Evolutionary conservation across 768 basidiomycete genomes (phyloP), one percentile per base, ranked within the genome.

Genomic region (Leccinum pellstonianum): DNA sequence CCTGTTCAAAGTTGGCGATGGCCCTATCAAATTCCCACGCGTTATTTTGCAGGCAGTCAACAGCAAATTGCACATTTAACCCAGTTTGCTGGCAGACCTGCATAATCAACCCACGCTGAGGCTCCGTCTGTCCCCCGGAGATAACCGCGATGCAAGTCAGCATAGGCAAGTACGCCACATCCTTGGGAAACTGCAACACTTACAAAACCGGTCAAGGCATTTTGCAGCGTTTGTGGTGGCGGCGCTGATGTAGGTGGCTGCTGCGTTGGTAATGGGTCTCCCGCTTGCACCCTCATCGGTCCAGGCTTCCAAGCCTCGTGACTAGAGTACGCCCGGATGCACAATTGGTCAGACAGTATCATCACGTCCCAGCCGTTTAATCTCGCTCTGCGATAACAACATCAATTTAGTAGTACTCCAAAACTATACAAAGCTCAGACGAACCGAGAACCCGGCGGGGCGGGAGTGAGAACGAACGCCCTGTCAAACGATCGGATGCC

Each of bases 401-500:
- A 54, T 59, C 64, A 62, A 52, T 60, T 46, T 37, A n/a, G 31
- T 19, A 38, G n/a, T 46, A 29, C 49, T 55, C 15, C 21, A 57
- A 33, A 12, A 35, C 31, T 35, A 59, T 17, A 41, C 21, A 52
- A 52, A 58, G 23, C 4, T 19, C 17, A 27, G 49, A 82, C 94
- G 64, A 74, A 96, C 95, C 86, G 79, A 66, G 95, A 95, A 27
- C 87, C 90, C 54, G 88, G 86, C 25, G 86, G 75, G 3, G 95
- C 88, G 41, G 90, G 89, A 5, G 87, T 86, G 25, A 99, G 78
- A 56, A 98, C 82, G 69, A 98, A 95, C 0, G 92, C 87, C 58
- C 97, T 83, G 71, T 97, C 94, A 74, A 99, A 99, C 21, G 95
- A 96, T 50, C 96, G 85, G 23, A 93, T 76, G 11, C 94, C 95